Conservation (phyloP, 2,329 filamentous ascomycete genomes). For the Alternaria brassicae region DNA sequence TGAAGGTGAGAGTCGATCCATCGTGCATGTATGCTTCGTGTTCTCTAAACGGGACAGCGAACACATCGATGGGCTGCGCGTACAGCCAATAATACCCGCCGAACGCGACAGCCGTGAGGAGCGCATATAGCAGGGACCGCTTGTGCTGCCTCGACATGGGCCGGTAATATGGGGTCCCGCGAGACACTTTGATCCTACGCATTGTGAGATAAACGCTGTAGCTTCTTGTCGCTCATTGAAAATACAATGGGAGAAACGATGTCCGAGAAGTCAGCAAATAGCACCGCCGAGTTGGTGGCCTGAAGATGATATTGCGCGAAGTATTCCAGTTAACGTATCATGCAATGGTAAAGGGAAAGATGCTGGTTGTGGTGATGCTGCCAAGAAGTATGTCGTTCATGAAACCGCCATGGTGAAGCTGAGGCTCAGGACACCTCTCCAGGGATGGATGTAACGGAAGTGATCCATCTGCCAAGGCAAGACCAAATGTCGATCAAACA, state of each 20-base stretch:
- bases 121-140: conserved; percentile 35
- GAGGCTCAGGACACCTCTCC: conserved; percentile 25
- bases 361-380: neutral
- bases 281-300: neutral
- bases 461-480: conserved; percentile 23
- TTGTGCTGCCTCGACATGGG: conserved; percentile 44
- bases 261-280: neutral
- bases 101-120: conserved; percentile 33
- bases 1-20: conserved; percentile 19
- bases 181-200: conserved; percentile 41
- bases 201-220: conserved; percentile 24
- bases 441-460: conserved; percentile 10
- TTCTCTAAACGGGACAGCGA: conserved; percentile 38
- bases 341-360: neutral
- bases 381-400: conserved; percentile 4
- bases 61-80: conserved; percentile 35
- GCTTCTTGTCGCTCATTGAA: conserved; percentile 7
- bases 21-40: conserved; percentile 47
- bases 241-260: conserved; percentile 6
- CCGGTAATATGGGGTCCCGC: conserved; percentile 26
- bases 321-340: neutral
- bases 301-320: neutral
- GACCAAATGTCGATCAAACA: conserved; percentile 14
- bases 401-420: conserved; percentile 12
- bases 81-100: conserved; percentile 40